Base-by-base conservation (phyloP, 129 eudicot species). In the Sambucus nigra region DNA sequence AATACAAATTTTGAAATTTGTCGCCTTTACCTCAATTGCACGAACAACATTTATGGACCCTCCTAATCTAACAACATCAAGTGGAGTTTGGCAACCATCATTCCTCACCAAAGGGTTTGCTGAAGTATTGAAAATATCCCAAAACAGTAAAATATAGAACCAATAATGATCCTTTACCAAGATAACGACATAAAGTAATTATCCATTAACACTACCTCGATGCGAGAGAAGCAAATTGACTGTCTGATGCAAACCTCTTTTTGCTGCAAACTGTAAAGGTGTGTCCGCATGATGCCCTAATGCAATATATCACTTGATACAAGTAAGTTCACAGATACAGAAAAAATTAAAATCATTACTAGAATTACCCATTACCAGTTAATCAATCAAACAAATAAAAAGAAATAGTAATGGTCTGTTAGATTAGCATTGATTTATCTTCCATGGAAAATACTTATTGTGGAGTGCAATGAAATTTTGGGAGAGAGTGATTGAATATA, bases 261-360 rank as follows among this genome's bases (percentile, higher is more conserved):
- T 66, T 35, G 59, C 57, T 42, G 71, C 71, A 66, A 46, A 58
- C 47, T 66, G 71, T 25, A 66, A 53, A 5, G 71, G 71, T 21
- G 71, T 66, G 20, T 64, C 71, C 4, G 47, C 71, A 66, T 57
- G 48, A 16, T 51, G 21, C 35, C 71, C 71, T 66, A 19, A 7
- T 28, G 24, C 26, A 31, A 27, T 9, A 28, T 31, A 7, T 29
- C 45, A 20, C 45, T 54, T 24, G 17, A 51, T 16, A 51, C 18
- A 27, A 35, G 3, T 35, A 3, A 35, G 4, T 35, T 7, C 42
- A 35, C 13, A 35, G 42, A n/a, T n/a, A n/a, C n/a, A n/a, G n/a
- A n/a, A n/a, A n/a, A n/a, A n/a, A n/a, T n/a, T n/a, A n/a, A n/a
- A n/a, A n/a, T n/a, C n/a, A n/a, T n/a, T n/a, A n/a, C n/a, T n/a